Evolutionary conservation across 2,329 filamentous ascomycete species (phyloP).

Genomic region (Metarhizium guizhouense): DNA sequence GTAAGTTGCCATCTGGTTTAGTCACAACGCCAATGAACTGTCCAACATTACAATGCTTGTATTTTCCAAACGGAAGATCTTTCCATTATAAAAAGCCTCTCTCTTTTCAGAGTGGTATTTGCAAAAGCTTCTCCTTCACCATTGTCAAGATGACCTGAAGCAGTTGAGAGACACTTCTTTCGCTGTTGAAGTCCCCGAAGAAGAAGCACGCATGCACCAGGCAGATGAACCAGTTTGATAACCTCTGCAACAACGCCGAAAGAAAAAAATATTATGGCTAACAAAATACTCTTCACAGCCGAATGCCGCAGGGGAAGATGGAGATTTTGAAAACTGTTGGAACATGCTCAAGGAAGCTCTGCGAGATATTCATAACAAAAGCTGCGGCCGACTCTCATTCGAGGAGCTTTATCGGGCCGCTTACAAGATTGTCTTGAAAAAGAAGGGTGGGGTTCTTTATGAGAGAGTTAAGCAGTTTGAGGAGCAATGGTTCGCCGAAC

Average conservation of each 20-base stretch:
- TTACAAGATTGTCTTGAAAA: constrained; percentile 88
- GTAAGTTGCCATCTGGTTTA: constrained; percentile 21
- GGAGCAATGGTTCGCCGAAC: constrained; percentile 64
- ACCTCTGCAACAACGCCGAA: no score
- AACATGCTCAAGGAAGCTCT: constrained; percentile 66
- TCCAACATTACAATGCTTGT: no score
- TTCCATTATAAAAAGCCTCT: no score
- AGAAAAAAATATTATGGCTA: constrained; percentile 8
- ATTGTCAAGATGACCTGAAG: no score
- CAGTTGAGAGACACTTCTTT: no score
- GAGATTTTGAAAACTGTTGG: constrained; percentile 87
- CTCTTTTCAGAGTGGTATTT: no score
- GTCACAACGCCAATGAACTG: no score
- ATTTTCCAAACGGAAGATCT: no score
- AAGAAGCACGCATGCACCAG: no score
- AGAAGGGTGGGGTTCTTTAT: constrained; percentile 76
- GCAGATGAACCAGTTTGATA: no score
- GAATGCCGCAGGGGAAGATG: constrained; percentile 40
- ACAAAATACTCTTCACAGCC: constrained; percentile 18
- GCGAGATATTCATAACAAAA: constrained; percentile 82
- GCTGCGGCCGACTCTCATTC: constrained; percentile 83
- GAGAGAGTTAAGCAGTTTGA: constrained; percentile 73
- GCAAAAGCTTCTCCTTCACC: no score
- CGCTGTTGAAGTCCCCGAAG: no score
- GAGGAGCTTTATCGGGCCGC: constrained; percentile 90